These are phyloP conservation scores for Coniferiporia sulphurascens DNA, from an alignment of 1,284 basidiomycete species.

Conservation along the genomic window DNA sequence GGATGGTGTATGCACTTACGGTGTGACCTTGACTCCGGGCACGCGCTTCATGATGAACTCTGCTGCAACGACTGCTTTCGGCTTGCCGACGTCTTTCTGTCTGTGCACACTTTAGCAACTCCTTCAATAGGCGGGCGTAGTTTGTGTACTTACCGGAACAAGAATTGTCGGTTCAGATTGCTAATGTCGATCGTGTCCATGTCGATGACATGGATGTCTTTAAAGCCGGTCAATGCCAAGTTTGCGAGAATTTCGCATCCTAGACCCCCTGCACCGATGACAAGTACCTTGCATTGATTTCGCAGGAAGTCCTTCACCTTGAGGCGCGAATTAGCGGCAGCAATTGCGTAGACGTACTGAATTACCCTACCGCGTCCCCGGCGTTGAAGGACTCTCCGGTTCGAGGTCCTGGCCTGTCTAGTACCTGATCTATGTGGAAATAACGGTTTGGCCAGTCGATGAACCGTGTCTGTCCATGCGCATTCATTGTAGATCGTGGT, in stretches of 20 bases:
- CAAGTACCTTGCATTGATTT: constrained; percentile 85
- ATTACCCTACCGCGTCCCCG: constrained; percentile 57
- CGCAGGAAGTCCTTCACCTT: constrained; percentile 88
- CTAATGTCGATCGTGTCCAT: constrained; percentile 99
- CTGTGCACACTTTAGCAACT: constrained; percentile 38
- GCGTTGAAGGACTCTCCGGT: constrained; percentile 72
- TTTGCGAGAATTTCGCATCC: constrained; percentile 96
- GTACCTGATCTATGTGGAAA: constrained; percentile 75
- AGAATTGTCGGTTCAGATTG: constrained; percentile 96
- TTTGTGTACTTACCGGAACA: constrained; percentile 77
- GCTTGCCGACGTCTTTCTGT: constrained; percentile 86
- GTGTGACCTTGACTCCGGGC: constrained; percentile 89
- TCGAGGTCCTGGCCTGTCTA: constrained; percentile 76
- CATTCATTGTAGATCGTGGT: constrained; percentile 6
- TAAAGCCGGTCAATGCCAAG: constrained; percentile 91
- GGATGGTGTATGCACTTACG: constrained; percentile 49
- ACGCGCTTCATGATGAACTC: constrained; percentile 95
- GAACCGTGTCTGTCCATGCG: constrained; percentile 23
- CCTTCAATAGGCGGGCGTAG: neutral
- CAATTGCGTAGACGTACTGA: constrained; percentile 19
- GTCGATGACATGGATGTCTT: constrained; percentile 98
- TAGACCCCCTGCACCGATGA: constrained; percentile 94
- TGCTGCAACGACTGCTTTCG: constrained; percentile 92
- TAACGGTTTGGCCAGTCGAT: constrained; percentile 72
- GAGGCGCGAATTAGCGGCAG: neutral